Evolutionary conservation across 352 stramenopile species (phyloP).

Genomic region (Pythium phragmitis): DNA sequence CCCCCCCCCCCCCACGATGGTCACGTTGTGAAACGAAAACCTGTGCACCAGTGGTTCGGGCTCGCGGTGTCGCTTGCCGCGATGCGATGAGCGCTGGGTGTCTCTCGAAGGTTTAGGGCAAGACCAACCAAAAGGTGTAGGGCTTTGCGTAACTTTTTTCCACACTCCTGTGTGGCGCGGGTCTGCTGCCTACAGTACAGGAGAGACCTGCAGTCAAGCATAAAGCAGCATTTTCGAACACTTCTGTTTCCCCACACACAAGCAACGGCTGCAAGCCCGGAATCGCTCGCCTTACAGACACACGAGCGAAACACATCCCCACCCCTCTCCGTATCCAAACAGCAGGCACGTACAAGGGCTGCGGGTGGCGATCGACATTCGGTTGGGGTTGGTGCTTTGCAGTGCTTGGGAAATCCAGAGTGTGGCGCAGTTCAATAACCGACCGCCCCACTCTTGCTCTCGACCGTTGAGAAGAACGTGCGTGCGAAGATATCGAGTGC

Average conservation of each 20-base stretch:
- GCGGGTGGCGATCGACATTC: conserved; percentile 8
- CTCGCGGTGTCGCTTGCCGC: conserved; percentile 24
- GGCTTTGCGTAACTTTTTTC: conserved; percentile 18
- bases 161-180: conserved; percentile 10
- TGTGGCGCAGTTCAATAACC: conserved; percentile 6
- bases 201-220: neutral
- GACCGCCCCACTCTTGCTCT: conserved; percentile 16
- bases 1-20: conserved; percentile 7
- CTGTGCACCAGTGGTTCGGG: conserved; percentile 22
- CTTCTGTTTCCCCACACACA: conserved; percentile 4
- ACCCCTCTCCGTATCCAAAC: conserved; percentile 7
- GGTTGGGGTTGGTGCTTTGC: neutral
- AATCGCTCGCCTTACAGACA: neutral
- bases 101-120: conserved; percentile 30
- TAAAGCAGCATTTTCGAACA: conserved; percentile 5
- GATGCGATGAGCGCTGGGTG: conserved; percentile 17
- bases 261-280: conserved; percentile 8
- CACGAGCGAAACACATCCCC: neutral
- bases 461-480: conserved; percentile 26
- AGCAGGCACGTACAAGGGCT: conserved; percentile 20
- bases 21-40: conserved; percentile 12
- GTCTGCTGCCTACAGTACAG: conserved; percentile 2
- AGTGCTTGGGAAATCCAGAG: neutral
- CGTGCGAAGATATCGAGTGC: conserved; percentile 9
- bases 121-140: conserved; percentile 10